Evolutionary conservation across 176 grass and related monocot genomes (phyloP), one percentile per base, ranked within the genome.

Genomic region (Raddia distichophylla): DNA sequence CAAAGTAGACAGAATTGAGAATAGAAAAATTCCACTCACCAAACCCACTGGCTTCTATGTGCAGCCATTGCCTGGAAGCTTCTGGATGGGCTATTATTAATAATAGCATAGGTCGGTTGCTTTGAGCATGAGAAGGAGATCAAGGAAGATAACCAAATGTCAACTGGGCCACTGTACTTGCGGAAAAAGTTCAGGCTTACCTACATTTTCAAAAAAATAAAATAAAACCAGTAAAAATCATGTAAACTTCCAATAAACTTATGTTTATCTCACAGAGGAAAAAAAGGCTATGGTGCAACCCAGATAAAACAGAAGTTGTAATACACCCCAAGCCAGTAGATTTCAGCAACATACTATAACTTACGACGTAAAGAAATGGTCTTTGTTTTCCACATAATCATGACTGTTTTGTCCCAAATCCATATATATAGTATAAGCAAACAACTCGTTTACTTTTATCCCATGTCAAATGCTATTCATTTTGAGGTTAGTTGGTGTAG

Each of bases 21-120:
- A 40, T 40, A 64, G 12, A 60, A 66, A 19, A 18, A 10, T 19
- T 56, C 1, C 32, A 87, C 89, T 87, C 79, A 94, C 92, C 92
- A 94, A 70, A 91, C 80, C 92, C 92, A 94, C 71, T 94, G 92
- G 79, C 89, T 94, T 84, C 55, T 71, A 43, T 94, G 92, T 40
- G 84, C 80, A 82, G 80, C 89, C 92, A 94, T 94, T 63, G 92
- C 86, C 46, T 84, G 56, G 73, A 82, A 87, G 77, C 80, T 87
- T 89, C 63, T 86, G 18, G 54, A 71, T 1, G 86, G 92, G 14
- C 71, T 83, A 85, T 58, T 89, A 74, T 94, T 91, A 76, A 84
- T 71, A 42, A 94, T 1, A 19, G 76, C 82, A 85, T 79, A 89
- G 16, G 54, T 78, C 44, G 78, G 56, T 75, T 78, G 69, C 50